Evolutionary conservation across 331 rosid species (phyloP), one percentile per base, ranked within the genome.

Genomic region (Spiraea crenata): DNA sequence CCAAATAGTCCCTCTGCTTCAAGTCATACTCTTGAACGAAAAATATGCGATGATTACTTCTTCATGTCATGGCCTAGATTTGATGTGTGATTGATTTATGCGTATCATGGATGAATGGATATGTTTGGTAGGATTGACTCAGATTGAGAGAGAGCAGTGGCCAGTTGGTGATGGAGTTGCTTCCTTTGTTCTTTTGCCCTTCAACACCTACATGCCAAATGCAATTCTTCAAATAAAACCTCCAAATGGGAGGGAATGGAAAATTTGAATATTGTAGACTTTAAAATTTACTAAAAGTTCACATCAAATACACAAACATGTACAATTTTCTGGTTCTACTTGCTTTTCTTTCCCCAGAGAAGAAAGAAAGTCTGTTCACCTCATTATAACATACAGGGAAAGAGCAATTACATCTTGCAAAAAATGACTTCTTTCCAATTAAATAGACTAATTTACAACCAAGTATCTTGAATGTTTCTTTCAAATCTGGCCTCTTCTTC

Each of bases 71-170:
- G 12, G 44, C 41, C 38, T 52, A 15, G 80, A 63, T 41, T 4
- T 34, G 69, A 76, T 61, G 39, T 41, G 15, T 69, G 70, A 69
- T 57, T 63, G 80, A 76, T 62, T 76, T 71, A 52, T 69, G 17
- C 61, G 31, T n/a, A 9, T 37, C 31, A 47, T 47, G 62, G 0
- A 11, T 1, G 73, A 69, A 42, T 9, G 57, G 39, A 42, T 14
- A 42, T n/a, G 57, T 58, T 74, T 51, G 63, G 64, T 68, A 48
- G 31, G 52, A 48, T 11, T 76, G 63, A 76, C 62, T 76, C 12
- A 9, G 69, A 61, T 60, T 41, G 68, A 57, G 69, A 37, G 7
- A 11, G 42, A 40, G 52, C 17, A 16, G 37, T 7, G 58, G 46
- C 13, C n/a, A 37, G 45, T 38, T 35, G 34, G 46, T 16, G 1